Evolutionary conservation across 2,329 filamentous ascomycete species (phyloP).

Genomic region (Trichoderma guizhouense): DNA sequence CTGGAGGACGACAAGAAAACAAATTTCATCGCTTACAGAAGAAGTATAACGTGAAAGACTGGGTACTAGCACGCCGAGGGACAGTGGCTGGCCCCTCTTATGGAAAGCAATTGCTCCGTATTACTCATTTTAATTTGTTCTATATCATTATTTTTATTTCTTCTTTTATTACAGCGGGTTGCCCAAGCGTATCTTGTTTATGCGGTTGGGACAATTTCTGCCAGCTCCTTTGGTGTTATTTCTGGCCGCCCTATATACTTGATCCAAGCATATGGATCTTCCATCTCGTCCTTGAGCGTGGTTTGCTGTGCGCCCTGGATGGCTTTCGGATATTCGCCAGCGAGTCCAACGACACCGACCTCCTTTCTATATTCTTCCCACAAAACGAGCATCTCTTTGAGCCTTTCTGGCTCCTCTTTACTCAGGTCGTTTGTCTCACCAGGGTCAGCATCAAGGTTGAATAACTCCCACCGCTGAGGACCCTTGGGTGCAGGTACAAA

Average conservation of each 20-base stretch:
- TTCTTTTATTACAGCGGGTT: neutral
- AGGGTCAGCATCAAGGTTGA: slow-evolving; percentile 30
- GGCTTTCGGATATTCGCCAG: slow-evolving; percentile 2
- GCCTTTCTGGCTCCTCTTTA: slow-evolving; percentile 24
- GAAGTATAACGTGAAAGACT: neutral
- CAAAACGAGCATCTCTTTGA: slow-evolving; percentile 28
- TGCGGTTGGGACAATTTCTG: neutral
- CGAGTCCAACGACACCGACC: slow-evolving; percentile 19
- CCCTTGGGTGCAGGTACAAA: slow-evolving; percentile 11
- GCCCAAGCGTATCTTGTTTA: neutral
- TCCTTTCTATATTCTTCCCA: slow-evolving; percentile 36
- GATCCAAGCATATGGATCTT: slow-evolving; percentile 16
- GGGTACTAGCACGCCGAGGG: neutral
- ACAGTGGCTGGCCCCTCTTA: neutral
- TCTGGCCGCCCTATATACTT: slow-evolving; percentile 11
- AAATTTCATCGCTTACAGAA: neutral
- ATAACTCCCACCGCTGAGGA: slow-evolving; percentile 32
- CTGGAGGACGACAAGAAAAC: neutral
- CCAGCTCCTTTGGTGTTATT: slow-evolving; percentile 2
- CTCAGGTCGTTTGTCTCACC: slow-evolving; percentile 33
- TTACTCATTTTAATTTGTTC: neutral
- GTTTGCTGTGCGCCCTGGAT: neutral
- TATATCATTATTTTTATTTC: neutral
- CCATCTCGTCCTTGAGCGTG: slow-evolving; percentile 8
- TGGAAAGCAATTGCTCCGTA: neutral